Percentiles rank a stretch among this genome's conserved stretches.
phyloP scores from a whole-genome alignment of 2,329 filamentous ascomycete species.

The Fusarium phyllophilum region DNA sequence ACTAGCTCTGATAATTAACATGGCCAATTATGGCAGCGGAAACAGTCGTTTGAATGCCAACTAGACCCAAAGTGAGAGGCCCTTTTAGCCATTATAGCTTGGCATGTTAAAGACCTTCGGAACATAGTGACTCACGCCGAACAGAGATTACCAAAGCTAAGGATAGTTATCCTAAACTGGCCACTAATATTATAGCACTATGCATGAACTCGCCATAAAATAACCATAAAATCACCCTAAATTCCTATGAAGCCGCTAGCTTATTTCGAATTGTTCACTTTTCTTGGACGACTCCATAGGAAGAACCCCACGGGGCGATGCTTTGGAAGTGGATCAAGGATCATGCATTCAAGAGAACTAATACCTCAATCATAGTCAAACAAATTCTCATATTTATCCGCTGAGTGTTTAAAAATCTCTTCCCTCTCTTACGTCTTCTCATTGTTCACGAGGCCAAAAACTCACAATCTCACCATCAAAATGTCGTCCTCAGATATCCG shows the following conservation, averaged over 20 bases:
- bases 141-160: not conserved
- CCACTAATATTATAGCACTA: not conserved
- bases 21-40: no score
- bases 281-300: not conserved
- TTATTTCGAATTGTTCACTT: not conserved
- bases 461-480: not conserved
- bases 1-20: not conserved
- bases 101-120: not conserved
- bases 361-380: slow-evolving; percentile 11
- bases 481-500: slow-evolving; percentile 15
- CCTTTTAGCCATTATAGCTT: not conserved
- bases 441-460: fast-evolving
- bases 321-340: slow-evolving; percentile 23
- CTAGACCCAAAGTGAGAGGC: not conserved
- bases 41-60: not conserved
- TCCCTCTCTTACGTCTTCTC: not conserved
- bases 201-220: not conserved
- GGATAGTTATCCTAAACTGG: not conserved
- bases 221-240: not conserved
- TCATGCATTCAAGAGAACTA: slow-evolving; percentile 21
- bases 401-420: fast-evolving
- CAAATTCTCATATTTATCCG: not conserved
- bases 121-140: not conserved
- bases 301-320: slow-evolving; percentile 6
- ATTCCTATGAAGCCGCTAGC: not conserved